These are phyloP conservation scores for Eutrema yunnanense DNA, from an alignment of 345 rosid species.

Conservation along the genomic window DNA sequence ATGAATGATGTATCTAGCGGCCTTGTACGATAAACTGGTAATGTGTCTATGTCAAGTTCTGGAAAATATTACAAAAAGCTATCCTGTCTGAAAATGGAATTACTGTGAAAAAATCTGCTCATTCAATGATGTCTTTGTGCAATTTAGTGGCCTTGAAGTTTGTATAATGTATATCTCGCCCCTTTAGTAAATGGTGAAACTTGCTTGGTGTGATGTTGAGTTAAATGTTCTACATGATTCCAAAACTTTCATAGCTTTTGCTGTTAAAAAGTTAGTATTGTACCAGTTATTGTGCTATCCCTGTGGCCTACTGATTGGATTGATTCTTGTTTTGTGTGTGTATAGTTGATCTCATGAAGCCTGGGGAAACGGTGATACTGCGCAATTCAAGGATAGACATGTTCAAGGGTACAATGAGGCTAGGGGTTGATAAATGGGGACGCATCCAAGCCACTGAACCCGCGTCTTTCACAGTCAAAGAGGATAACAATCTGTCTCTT, in stretches of 20 bases:
- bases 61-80: not conserved
- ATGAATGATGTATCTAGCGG: not conserved
- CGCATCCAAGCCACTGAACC: slow-evolving; percentile 76
- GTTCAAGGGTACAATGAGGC: slow-evolving; percentile 99
- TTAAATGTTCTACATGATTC: not conserved
- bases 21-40: not conserved
- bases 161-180: not conserved
- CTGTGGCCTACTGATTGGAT: not conserved
- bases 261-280: not conserved
- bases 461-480: slow-evolving; percentile 50
- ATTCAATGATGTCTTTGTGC: not conserved
- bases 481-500: slow-evolving; percentile 76
- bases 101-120: not conserved
- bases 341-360: slow-evolving; percentile 69
- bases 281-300: not conserved
- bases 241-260: not conserved
- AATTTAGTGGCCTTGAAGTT: not conserved
- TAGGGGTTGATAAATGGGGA: slow-evolving; percentile 97
- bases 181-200: not conserved
- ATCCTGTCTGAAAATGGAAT: not conserved
- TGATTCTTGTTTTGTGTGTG: not conserved
- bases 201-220: not conserved
- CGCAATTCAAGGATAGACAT: slow-evolving; percentile 93
- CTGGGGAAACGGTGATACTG: slow-evolving; percentile 61
- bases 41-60: not conserved